phyloP scores from a whole-genome alignment of 768 basidiomycete species.

The Gyrodon lividus region DNA sequence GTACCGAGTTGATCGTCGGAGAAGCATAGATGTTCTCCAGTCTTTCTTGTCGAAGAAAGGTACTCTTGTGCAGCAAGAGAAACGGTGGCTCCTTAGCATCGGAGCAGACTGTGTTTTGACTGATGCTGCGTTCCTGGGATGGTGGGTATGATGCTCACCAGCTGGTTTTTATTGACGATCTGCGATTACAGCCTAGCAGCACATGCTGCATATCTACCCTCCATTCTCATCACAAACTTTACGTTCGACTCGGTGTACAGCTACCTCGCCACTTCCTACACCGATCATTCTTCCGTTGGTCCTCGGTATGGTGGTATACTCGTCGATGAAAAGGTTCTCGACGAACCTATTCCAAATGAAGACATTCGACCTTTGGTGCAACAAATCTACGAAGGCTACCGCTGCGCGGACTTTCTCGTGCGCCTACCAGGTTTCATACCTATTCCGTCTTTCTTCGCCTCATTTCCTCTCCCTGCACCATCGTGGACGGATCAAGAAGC shows the following conservation, averaged over 20 bases:
- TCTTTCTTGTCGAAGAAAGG: constrained; percentile 59
- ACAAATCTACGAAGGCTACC: constrained; percentile 64
- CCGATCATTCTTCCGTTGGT: not conserved
- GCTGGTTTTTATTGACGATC: not conserved
- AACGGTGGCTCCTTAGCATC: constrained; percentile 52
- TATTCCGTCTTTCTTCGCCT: constrained; percentile 63
- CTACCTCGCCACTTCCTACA: constrained; percentile 54
- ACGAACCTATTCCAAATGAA: constrained; percentile 51
- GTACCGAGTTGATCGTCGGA: constrained; percentile 70
- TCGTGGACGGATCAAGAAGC: constrained; percentile 57
- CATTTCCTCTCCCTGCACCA: constrained; percentile 56
- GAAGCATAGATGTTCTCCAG: constrained; percentile 62
- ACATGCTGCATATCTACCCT: constrained; percentile 60
- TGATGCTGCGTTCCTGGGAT: constrained; percentile 77
- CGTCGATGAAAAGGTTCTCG: constrained; percentile 38
- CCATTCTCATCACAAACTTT: constrained; percentile 76
- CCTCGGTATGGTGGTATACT: not conserved
- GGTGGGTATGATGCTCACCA: constrained; percentile 43
- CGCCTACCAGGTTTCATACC: constrained; percentile 74
- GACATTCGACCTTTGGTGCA: constrained; percentile 59
- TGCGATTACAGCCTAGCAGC: constrained; percentile 55
- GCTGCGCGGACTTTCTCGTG: constrained; percentile 67
- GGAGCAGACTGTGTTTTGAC: constrained; percentile 62
- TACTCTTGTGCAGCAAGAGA: constrained; percentile 51
- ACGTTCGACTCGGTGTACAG: constrained; percentile 84